A percentile compares a stretch with the other conserved stretches of the same genome.
Evolutionary conservation across 257 asterid genomes (phyloP).

Genomic region (Primulina huaijiensis): DNA sequence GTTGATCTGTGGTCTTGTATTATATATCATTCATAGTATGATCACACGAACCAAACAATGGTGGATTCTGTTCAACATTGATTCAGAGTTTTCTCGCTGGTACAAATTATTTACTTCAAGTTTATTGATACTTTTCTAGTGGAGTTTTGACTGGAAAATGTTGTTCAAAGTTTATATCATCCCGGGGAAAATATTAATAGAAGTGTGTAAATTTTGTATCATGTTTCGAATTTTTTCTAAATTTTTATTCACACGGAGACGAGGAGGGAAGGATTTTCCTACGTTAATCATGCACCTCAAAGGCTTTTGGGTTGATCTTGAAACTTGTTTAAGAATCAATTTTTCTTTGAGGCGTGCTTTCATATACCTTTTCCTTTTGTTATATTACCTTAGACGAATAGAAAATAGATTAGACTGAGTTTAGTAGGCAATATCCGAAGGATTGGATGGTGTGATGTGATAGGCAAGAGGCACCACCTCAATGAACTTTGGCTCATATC

Average conservation of each 20-base stretch:
- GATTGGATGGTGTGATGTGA: background rate
- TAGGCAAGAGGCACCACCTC: background rate
- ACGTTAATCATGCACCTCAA: too few relatives aligned
- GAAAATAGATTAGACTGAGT: too few relatives aligned
- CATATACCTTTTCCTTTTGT: background rate
- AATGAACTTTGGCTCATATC: background rate
- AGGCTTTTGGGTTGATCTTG: too few relatives aligned
- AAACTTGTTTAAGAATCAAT: too few relatives aligned
- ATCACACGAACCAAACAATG: too few relatives aligned
- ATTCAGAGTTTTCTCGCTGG: background rate
- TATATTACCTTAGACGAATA: background rate
- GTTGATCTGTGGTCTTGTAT: too few relatives aligned
- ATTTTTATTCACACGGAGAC: too few relatives aligned
- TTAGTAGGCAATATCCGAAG: background rate
- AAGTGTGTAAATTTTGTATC: background rate
- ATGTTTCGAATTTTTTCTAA: background rate
- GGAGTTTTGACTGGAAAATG: background rate
- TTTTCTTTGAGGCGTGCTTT: background rate
- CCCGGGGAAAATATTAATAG: background rate
- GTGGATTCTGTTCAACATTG: too few relatives aligned
- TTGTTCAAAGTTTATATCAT: too few relatives aligned
- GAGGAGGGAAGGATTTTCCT: too few relatives aligned
- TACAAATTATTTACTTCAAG: background rate
- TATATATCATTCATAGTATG: too few relatives aligned
- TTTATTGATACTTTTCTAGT: background rate